phyloP scores from a whole-genome alignment of 1,284 basidiomycete species.

The Cryptococcus sp. region DNA sequence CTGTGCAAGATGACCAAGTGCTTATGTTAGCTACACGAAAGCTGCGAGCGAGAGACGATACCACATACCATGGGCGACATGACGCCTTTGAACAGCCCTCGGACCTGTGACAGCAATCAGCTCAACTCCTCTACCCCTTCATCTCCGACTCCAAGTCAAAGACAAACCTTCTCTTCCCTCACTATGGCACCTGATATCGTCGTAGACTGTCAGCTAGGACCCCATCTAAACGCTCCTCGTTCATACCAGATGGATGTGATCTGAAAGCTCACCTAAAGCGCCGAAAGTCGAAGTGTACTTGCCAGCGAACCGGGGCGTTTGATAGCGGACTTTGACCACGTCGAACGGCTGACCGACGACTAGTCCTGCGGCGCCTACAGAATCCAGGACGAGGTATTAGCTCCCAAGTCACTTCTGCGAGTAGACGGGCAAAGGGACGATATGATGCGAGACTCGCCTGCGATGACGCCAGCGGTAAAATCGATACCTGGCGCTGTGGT shows the following conservation, averaged over 20 bases:
- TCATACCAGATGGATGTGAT: background rate
- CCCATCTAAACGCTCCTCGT: background rate
- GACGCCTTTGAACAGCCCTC: slow-evolving; percentile 53
- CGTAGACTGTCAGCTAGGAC: slow-evolving; percentile 1
- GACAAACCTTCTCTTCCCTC: slow-evolving; percentile 37
- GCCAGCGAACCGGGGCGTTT: slow-evolving; percentile 47
- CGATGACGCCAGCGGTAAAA: slow-evolving; percentile 50
- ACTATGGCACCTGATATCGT: slow-evolving; percentile 38
- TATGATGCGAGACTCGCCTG: slow-evolving; percentile 32
- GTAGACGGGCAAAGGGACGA: background rate
- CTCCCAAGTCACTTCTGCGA: background rate
- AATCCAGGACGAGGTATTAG: background rate
- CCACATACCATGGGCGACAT: slow-evolving; percentile 52
- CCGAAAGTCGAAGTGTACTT: slow-evolving; percentile 44
- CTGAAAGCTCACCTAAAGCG: slow-evolving; percentile 44
- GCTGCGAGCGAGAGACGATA: too few relatives aligned
- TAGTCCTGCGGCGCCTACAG: slow-evolving; percentile 50
- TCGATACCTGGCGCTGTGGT: slow-evolving; percentile 38
- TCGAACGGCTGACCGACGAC: slow-evolving; percentile 54
- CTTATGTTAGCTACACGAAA: background rate
- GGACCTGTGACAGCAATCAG: slow-evolving; percentile 17
- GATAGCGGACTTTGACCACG: slow-evolving; percentile 53
- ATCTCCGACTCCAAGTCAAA: too few relatives aligned
- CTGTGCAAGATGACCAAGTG: slow-evolving; percentile 18
- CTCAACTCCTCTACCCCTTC: background rate